Percentiles rank a stretch among this genome's conserved stretches.
phyloP scores from a whole-genome alignment of 1,139 yeast genomes.

The Candida mesenterica region DNA sequence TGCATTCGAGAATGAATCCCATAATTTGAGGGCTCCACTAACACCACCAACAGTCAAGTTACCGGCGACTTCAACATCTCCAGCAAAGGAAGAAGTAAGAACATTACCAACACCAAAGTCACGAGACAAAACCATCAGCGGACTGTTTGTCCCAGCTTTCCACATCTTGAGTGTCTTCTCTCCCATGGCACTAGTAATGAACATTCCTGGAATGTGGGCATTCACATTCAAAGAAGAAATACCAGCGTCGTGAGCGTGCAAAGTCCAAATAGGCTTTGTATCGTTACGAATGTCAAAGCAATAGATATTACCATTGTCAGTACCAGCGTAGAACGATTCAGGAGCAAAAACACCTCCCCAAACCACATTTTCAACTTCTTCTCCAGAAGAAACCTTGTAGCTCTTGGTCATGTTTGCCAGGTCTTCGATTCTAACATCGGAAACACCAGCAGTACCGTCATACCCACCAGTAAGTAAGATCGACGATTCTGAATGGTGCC shows the following conservation, averaged over 20 bases:
- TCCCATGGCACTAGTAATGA: constrained; percentile 88
- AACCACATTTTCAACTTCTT: constrained; percentile 80
- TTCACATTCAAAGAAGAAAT: constrained; percentile 80
- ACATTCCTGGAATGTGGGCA: constrained; percentile 63
- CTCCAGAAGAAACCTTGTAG: constrained; percentile 59
- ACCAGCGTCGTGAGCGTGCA: constrained; percentile 96
- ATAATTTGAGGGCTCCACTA: constrained; percentile 76
- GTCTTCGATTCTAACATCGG: constrained; percentile 83
- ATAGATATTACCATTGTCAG: constrained; percentile 87
- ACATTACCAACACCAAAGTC: constrained; percentile 96
- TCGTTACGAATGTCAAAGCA: constrained; percentile 81
- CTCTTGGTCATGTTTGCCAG: constrained; percentile 57
- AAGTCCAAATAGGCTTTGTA: constrained; percentile 81
- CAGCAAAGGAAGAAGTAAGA: constrained; percentile 77
- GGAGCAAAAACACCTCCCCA: constrained; percentile 61
- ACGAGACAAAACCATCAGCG: constrained; percentile 86
- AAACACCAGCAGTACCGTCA: constrained; percentile 73
- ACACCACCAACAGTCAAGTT: constrained; percentile 87
- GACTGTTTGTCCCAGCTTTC: constrained; percentile 64
- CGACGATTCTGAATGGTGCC: constrained; percentile 80
- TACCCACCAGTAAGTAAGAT: constrained; percentile 90
- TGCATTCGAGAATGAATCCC: constrained; percentile 86
- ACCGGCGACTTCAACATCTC: constrained; percentile 86
- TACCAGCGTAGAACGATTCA: constrained; percentile 78
- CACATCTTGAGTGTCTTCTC: constrained; percentile 86